Percentiles rank a stretch among this genome's conserved stretches.
Conservation (phyloP, 306 rosid genomes). For the Dryas drummondii region DNA sequence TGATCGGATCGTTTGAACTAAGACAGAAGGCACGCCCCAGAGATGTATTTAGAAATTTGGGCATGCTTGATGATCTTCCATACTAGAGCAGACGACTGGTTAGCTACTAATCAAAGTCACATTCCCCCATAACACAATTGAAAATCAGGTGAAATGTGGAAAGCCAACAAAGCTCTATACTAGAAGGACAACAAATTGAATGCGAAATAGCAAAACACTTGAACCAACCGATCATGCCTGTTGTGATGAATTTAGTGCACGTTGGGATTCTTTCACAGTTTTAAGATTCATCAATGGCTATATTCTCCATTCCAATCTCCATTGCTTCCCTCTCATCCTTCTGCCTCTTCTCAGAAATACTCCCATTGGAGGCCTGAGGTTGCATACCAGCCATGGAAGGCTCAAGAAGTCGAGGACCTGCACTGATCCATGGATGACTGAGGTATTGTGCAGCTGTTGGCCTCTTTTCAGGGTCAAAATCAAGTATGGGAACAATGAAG, state of each 20-base stretch:
- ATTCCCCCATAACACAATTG: neutral
- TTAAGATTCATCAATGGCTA: conserved; percentile 31
- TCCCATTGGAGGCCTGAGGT: conserved; percentile 9
- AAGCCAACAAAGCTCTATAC: neutral
- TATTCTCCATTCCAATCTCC: conserved; percentile 31
- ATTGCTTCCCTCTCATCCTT: conserved; percentile 29
- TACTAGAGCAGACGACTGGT: neutral
- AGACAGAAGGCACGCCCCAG: conserved; percentile 19
- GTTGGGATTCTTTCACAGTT: conserved; percentile 11
- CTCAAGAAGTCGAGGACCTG: conserved; percentile 53
- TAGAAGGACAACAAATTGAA: neutral
- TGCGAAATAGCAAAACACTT: neutral
- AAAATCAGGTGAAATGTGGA: neutral
- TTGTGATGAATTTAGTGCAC: neutral
- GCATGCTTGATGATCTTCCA: conserved; percentile 9
- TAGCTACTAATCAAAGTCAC: neutral
- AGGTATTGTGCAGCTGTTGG: conserved; percentile 77
- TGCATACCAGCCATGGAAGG: conserved; percentile 18
- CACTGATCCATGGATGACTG: conserved; percentile 74
- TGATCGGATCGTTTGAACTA: conserved; percentile 8
- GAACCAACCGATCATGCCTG: neutral
- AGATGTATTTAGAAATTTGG: neutral
- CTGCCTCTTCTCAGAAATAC: conserved; percentile 17
- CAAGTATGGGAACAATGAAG: conserved; percentile 68
- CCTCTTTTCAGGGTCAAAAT: conserved; percentile 82